Percentiles rank a stretch among this genome's conserved stretches.
These are phyloP conservation scores for Aciculoconidium aculeatum DNA, from an alignment of 805 yeast genomes.

Conservation along the genomic window DNA sequence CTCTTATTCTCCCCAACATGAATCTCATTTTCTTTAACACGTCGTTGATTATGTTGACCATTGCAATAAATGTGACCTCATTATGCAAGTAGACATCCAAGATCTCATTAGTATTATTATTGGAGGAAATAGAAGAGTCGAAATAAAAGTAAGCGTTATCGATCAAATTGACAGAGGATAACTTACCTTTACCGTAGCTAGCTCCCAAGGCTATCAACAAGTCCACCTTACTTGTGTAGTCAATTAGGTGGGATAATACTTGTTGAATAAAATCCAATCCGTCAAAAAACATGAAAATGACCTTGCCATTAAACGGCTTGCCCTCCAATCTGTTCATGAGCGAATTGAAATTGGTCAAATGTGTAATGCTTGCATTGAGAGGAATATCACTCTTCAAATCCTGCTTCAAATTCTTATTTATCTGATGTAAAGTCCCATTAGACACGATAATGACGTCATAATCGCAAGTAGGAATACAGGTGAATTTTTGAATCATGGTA, in stretches of 20 bases:
- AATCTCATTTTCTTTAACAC: conserved; percentile 28
- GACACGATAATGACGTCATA: conserved; percentile 31
- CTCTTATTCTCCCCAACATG: conserved; percentile 27
- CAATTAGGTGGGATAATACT: conserved; percentile 25
- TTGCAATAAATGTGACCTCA: conserved; percentile 16
- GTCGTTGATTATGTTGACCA: conserved; percentile 28
- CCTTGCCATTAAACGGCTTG: conserved; percentile 20
- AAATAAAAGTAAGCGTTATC: conserved; percentile 29
- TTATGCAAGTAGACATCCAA: conserved; percentile 11
- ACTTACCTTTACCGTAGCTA: too few relatives aligned
- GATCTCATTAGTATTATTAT: conserved; percentile 5
- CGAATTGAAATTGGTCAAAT: conserved; percentile 18
- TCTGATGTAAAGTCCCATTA: conserved; percentile 28
- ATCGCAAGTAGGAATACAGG: conserved; percentile 26
- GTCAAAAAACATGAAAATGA: conserved; percentile 33
- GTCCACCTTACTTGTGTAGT: conserved; percentile 14
- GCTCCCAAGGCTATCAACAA: conserved; percentile 4
- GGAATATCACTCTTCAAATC: conserved; percentile 16
- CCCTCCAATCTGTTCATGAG: conserved; percentile 11
- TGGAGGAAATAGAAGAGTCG: conserved; percentile 19
- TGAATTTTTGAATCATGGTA: conserved; percentile 32
- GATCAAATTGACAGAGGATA: conserved; percentile 8
- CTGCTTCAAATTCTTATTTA: conserved; percentile 15
- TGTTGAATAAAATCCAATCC: conserved; percentile 28
- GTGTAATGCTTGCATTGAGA: conserved; percentile 17